These are phyloP conservation scores for Medicago arabica DNA, from an alignment of 306 rosid genomes.

Conservation along the genomic window DNA sequence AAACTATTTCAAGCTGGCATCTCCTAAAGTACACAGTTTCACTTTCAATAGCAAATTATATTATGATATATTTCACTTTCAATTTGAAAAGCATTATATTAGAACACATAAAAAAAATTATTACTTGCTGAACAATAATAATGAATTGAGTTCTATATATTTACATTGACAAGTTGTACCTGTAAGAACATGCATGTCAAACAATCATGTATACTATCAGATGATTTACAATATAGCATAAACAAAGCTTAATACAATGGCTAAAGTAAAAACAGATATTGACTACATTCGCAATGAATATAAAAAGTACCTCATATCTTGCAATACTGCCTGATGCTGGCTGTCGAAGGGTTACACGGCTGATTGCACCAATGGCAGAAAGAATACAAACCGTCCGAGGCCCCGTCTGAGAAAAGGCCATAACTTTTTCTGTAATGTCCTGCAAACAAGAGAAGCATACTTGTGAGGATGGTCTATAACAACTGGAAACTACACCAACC, in stretches of 20 bases:
- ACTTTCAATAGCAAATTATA: background rate
- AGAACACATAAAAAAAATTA: background rate
- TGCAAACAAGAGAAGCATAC: conserved; percentile 44
- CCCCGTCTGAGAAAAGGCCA: conserved; percentile 79
- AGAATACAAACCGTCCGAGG: conserved; percentile 93
- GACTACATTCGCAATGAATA: conserved; percentile 28
- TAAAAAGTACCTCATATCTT: conserved; percentile 66
- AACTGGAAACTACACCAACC: conserved; percentile 23
- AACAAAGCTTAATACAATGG: conserved; percentile 21
- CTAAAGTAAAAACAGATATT: background rate
- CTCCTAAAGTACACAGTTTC: background rate
- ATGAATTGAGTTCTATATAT: background rate
- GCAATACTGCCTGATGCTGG: conserved; percentile 72
- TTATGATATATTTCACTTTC: conserved; percentile 1
- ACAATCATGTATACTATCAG: background rate
- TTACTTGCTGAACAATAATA: background rate
- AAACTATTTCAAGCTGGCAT: background rate
- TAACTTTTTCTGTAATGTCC: conserved; percentile 78
- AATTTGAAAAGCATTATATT: background rate
- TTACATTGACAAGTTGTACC: background rate
- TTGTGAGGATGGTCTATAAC: conserved; percentile 34
- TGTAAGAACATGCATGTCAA: conserved; percentile 16
- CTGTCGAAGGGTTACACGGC: conserved; percentile 82
- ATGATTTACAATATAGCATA: conserved; percentile 26
- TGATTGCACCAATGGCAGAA: conserved; percentile 78